Base-by-base conservation (phyloP, 2,329 filamentous ascomycete genomes). In the Periconia sp. region DNA sequence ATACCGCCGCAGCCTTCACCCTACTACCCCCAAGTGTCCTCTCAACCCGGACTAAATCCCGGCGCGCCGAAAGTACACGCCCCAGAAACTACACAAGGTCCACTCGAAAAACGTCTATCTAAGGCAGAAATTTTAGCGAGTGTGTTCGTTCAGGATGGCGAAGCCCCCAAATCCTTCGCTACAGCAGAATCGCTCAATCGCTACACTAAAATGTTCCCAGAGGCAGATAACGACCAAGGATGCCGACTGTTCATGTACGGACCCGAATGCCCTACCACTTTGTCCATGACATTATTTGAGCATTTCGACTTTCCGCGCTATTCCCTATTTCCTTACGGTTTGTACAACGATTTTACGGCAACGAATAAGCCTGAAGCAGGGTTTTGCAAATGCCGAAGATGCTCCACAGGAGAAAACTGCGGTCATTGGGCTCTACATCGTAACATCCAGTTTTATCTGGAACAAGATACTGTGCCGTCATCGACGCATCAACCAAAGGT, bases 231-330 rank as follows among this genome's bases (percentile, higher is more conserved):
- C 14, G 47, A 49, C 41, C 33, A 41, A 23, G 47, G 47, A 10
- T 41, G 47, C n/a, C 47, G 47, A 20, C 33, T 49, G 11, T 49
- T 49, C 15, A 41, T 41, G 47, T 49, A 49, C 15, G 35, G 47
- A 15, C 47, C 47, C 6, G 23, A 49, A 42, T 49, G 47, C 35
- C 33, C 33, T 7, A 49, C 47, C 37, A 20, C 33, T 15, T 17
- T 49, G n/a, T 27, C 19, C 30, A 14, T 49, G 37, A 42, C 47
- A 10, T 31, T 49, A 10, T 49, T 49, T 41, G 33, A 49, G 11
- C 47, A 49, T 31, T 49, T 49, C 37, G 33, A 41, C 35, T 49
- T 49, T 20, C 37, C 37, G 11, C 47, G 37, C n/a, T 49, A 41
- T 17, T 49, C 47, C 14, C n/a, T 49, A 33, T 41, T 41, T 20